phyloP scores from a whole-genome alignment of 2,329 filamentous ascomycete genomes.

The Coniella vitis region DNA sequence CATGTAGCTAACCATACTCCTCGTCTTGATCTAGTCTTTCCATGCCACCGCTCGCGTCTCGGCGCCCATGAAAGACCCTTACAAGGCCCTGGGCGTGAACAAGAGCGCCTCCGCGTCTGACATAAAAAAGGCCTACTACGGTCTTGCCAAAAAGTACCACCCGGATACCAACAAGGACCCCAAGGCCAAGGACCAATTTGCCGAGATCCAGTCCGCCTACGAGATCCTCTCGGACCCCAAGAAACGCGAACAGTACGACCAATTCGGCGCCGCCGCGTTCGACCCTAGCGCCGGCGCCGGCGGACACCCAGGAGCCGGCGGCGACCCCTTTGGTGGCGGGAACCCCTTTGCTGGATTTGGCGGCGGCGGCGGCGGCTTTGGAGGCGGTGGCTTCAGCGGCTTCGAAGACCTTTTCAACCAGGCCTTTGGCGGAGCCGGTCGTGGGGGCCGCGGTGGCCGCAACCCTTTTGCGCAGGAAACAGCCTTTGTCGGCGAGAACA shows the following conservation, averaged over 20 bases:
- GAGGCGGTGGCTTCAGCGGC: constrained; percentile 6
- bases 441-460: constrained; percentile 36
- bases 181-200: constrained; percentile 88
- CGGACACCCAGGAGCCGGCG: constrained; percentile 55
- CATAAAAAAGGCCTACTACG: constrained; percentile 98
- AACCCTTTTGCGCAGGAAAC: constrained; percentile 72
- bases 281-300: constrained; percentile 64
- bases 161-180: constrained; percentile 97
- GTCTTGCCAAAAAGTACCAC: constrained; percentile 93
- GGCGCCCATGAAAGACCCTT: constrained; percentile 66
- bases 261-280: constrained; percentile 83
- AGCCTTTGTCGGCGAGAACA: constrained; percentile 79
- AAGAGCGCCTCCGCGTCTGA: constrained; percentile 76
- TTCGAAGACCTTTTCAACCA: constrained; percentile 94
- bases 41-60: constrained; percentile 49
- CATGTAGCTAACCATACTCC: background rate
- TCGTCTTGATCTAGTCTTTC: constrained; percentile 38
- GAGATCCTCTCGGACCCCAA: constrained; percentile 87
- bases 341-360: constrained; percentile 82
- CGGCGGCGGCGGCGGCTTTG: constrained; percentile 15
- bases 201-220: constrained; percentile 88
- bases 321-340: constrained; percentile 58
- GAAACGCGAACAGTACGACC: constrained; percentile 88
- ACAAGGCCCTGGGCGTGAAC: constrained; percentile 75
- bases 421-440: constrained; percentile 57